These are phyloP conservation scores for Pittosporum tobira DNA, from an alignment of 129 eudicot genomes.

Conservation along the genomic window DNA sequence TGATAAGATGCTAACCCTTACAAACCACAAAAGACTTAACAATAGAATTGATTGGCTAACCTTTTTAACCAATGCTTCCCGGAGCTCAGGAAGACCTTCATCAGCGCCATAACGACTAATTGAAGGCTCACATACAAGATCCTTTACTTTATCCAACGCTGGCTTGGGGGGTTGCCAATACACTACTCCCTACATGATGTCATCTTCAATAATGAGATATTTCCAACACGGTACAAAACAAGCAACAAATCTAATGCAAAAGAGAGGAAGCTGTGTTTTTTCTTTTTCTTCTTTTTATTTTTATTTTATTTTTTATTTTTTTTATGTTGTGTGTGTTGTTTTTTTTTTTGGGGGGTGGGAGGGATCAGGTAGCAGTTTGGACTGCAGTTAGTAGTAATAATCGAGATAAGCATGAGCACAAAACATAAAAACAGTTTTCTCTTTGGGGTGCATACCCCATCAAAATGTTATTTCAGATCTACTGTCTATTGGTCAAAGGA, in stretches of 20 bases:
- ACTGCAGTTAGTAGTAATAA: too few relatives aligned
- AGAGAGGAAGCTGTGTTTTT: too few relatives aligned
- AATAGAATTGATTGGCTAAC: constrained; percentile 17
- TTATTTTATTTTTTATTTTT: too few relatives aligned
- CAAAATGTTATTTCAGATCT: too few relatives aligned
- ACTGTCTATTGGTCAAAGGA: too few relatives aligned
- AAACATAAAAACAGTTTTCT: too few relatives aligned
- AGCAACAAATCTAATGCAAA: not conserved
- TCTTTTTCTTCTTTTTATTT: too few relatives aligned
- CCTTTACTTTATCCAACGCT: constrained; percentile 69
- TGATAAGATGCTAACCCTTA: not conserved
- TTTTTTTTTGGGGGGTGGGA: too few relatives aligned
- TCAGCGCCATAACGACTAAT: constrained; percentile 89
- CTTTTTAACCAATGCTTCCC: constrained; percentile 81
- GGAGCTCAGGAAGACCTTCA: constrained; percentile 93
- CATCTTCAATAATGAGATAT: constrained; percentile 11
- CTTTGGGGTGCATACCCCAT: too few relatives aligned
- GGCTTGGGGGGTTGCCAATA: constrained; percentile 92
- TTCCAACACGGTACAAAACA: not conserved
- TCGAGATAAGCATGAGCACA: too few relatives aligned
- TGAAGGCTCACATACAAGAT: constrained; percentile 77
- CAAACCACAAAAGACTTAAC: not conserved
- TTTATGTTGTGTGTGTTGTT: too few relatives aligned
- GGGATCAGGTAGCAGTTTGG: too few relatives aligned
- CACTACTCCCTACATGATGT: constrained; percentile 71